A percentile compares a stretch with the other conserved stretches of the same genome.
These are phyloP conservation scores for Cryptococcus jaspeensis DNA, from an alignment of 1,284 basidiomycete species.

Conservation along the genomic window DNA sequence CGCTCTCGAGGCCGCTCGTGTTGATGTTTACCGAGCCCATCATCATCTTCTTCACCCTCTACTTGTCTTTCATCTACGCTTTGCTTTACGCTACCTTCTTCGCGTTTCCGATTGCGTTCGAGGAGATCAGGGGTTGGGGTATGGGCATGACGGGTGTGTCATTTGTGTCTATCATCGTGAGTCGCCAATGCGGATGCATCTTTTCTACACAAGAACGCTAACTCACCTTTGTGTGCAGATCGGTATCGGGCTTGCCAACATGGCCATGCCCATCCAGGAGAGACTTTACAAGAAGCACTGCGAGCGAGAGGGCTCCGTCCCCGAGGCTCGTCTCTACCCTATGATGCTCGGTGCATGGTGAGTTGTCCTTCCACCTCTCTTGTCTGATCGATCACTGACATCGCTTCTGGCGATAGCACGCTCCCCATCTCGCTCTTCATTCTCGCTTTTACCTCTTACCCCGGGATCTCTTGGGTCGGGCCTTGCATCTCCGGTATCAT, in stretches of 20 bases:
- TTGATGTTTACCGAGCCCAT: slow-evolving; percentile 53
- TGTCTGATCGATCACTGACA: neutral
- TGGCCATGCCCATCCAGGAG: slow-evolving; percentile 41
- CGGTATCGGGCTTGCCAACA: slow-evolving; percentile 39
- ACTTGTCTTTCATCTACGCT: slow-evolving; percentile 54
- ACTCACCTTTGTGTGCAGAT: slow-evolving; percentile 13
- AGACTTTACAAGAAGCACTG: slow-evolving; percentile 28
- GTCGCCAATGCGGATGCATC: too few species aligned
- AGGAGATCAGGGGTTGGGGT: slow-evolving; percentile 46
- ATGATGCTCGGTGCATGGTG: slow-evolving; percentile 38
- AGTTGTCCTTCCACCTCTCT: neutral
- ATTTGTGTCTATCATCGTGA: slow-evolving; percentile 45
- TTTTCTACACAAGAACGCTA: too few species aligned
- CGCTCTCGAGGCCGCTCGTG: slow-evolving; percentile 49
- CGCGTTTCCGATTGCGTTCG: slow-evolving; percentile 48
- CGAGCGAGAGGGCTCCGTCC: neutral
- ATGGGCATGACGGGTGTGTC: slow-evolving; percentile 46
- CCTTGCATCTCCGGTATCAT: slow-evolving; percentile 31
- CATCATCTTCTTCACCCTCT: slow-evolving; percentile 42
- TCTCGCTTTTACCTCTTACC: slow-evolving; percentile 45
- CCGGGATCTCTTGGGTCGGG: slow-evolving; percentile 40
- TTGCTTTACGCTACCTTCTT: slow-evolving; percentile 48
- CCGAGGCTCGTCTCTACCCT: slow-evolving; percentile 39
- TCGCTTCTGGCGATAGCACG: slow-evolving; percentile 8
- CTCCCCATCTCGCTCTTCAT: slow-evolving; percentile 52